Conservation (phyloP, 2,329 filamentous ascomycete genomes). For the Tolypocladium tundrense region DNA sequence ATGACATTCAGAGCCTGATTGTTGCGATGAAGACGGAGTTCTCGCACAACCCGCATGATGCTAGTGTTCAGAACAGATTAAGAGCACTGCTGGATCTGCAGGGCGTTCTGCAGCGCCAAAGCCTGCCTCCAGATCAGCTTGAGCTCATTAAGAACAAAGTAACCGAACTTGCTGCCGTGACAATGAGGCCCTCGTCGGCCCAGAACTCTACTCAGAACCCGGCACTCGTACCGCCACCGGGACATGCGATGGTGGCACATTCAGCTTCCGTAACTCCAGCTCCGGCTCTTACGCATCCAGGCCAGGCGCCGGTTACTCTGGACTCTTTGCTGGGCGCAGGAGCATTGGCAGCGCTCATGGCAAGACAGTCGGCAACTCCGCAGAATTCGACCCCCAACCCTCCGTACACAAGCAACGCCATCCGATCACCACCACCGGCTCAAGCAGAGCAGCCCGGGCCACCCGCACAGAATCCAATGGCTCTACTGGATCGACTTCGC, state of each 20-base stretch:
- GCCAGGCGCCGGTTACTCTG: constrained; percentile 34
- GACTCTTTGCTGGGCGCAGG: constrained; percentile 50
- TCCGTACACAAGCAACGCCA: constrained; percentile 25
- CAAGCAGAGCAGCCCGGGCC: constrained; percentile 24
- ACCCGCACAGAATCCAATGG: constrained; percentile 36
- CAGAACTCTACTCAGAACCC: constrained; percentile 30
- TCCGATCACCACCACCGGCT: constrained; percentile 39
- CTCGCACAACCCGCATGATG: constrained; percentile 65
- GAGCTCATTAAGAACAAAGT: constrained; percentile 79
- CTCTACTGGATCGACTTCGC: constrained; percentile 57
- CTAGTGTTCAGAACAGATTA: constrained; percentile 65
- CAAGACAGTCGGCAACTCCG: constrained; percentile 40
- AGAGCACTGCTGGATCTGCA: constrained; percentile 82
- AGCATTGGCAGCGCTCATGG: constrained; percentile 48
- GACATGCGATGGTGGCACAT: constrained; percentile 21
- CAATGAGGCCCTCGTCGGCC: constrained; percentile 39
- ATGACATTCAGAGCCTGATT: constrained; percentile 74
- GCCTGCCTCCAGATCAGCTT: constrained; percentile 71
- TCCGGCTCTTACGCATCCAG: constrained; percentile 19
- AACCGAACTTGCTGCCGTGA: constrained; percentile 59
- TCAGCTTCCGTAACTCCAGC: constrained; percentile 22
- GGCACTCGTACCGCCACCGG: constrained; percentile 21
- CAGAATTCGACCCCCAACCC: constrained; percentile 33
- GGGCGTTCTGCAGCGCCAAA: constrained; percentile 59
- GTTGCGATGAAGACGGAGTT: constrained; percentile 62